Conservation (phyloP, 257 asterid species). For the Marsdenia floribunda region DNA sequence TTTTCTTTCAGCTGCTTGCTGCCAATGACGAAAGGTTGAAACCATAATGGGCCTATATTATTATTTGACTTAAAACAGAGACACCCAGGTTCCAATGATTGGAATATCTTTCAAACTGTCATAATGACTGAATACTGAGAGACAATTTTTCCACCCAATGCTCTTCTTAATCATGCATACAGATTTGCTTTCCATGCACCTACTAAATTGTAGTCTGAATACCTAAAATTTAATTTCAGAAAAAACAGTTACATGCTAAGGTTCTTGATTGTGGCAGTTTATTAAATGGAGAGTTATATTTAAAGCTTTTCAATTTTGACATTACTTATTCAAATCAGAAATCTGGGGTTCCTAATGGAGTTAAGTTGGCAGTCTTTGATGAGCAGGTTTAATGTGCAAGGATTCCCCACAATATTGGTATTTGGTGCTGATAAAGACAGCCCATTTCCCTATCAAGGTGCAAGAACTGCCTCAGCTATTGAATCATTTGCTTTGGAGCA, state of each 20-base stretch:
- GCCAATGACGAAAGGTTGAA: not conserved
- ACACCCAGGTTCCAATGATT: not conserved
- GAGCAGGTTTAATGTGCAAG: slow-evolving; percentile 97
- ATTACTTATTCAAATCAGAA: not conserved
- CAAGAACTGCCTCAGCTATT: slow-evolving; percentile 85
- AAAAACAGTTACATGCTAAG: not conserved
- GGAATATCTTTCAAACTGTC: not conserved
- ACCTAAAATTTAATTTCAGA: not conserved
- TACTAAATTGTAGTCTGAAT: not conserved
- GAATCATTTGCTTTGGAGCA: slow-evolving; percentile 88
- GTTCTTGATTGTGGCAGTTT: not conserved
- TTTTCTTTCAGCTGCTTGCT: not conserved
- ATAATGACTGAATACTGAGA: not conserved
- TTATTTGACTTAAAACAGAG: not conserved
- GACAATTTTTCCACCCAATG: not conserved
- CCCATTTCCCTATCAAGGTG: slow-evolving; percentile 82
- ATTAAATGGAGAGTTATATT: not conserved
- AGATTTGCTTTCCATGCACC: not conserved
- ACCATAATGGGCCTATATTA: not conserved
- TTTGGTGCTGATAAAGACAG: slow-evolving; percentile 89
- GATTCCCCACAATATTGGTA: slow-evolving; percentile 95
- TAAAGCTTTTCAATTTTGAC: slow-evolving; percentile 1
- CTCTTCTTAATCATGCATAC: not conserved
- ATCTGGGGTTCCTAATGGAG: slow-evolving; percentile 31
- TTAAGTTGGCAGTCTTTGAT: slow-evolving; percentile 72